Conservation (phyloP, 169 alveolate genomes). For the Toxoplasma gondii region DNA sequence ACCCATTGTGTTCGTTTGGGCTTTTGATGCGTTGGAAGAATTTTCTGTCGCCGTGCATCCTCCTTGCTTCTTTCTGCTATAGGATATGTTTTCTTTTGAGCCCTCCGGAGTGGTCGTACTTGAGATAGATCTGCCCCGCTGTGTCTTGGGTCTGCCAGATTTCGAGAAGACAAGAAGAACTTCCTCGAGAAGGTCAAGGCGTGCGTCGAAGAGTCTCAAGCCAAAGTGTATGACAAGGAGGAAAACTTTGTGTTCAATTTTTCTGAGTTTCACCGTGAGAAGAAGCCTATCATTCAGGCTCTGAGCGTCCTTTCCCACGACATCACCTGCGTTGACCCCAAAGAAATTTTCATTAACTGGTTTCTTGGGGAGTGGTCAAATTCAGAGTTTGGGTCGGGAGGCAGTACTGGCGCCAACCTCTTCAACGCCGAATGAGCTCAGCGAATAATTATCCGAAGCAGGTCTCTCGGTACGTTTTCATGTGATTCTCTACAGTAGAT, state of each 20-base stretch:
- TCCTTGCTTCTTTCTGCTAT: no score
- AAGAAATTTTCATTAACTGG: slow-evolving; percentile 45
- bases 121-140: no score
- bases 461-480: no score
- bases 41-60: no score
- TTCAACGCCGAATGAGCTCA: no score
- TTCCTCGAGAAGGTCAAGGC: slow-evolving; percentile 8
- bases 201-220: slow-evolving; percentile 57
- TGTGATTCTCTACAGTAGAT: no score
- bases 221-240: neutral
- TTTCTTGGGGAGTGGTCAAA: slow-evolving; percentile 42
- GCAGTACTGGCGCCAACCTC: no score
- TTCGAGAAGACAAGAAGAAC: slow-evolving; percentile 51
- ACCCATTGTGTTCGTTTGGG: no score
- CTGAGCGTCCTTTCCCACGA: slow-evolving; percentile 20
- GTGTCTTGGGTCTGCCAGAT: slow-evolving; percentile 10
- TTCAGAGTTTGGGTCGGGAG: slow-evolving; percentile 17
- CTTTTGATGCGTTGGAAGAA: no score
- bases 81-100: no score
- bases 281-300: slow-evolving; percentile 54
- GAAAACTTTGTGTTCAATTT: slow-evolving; percentile 50
- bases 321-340: slow-evolving; percentile 40
- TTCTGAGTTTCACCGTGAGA: slow-evolving; percentile 38
- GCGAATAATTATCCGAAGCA: no score
- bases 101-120: no score